Conservation (phyloP, 306 rosid genomes). For the Lathyrus oleraceus region DNA sequence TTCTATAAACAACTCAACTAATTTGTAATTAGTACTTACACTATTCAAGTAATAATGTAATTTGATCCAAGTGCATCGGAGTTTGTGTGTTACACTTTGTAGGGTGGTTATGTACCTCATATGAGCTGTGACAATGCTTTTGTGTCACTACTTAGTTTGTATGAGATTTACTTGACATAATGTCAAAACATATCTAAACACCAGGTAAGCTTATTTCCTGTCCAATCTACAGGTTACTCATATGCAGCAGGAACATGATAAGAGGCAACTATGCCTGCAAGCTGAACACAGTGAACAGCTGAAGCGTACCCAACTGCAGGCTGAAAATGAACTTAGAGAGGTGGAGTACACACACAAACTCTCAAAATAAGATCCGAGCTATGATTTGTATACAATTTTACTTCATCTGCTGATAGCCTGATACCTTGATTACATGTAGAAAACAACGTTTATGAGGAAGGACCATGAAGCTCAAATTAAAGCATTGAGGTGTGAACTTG, state of each 20-base stretch:
- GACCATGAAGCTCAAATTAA: conserved; percentile 81
- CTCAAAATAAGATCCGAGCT: conserved; percentile 2
- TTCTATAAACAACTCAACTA: neutral
- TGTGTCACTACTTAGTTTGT: conserved; percentile 12
- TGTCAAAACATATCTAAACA: conserved; percentile 20
- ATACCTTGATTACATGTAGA: conserved; percentile 47
- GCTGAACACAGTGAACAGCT: conserved; percentile 64
- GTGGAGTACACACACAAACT: conserved; percentile 33
- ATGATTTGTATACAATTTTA: conserved; percentile 10
- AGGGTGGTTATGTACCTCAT: conserved; percentile 8
- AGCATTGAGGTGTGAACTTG: conserved; percentile 76
- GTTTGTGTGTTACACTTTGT: conserved; percentile 17
- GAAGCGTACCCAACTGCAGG: conserved; percentile 58
- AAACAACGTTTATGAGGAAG: conserved; percentile 57
- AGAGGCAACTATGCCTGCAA: conserved; percentile 54
- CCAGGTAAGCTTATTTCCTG: conserved; percentile 31
- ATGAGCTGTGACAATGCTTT: conserved; percentile 1
- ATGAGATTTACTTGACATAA: conserved; percentile 18
- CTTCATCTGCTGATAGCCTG: conserved; percentile 28
- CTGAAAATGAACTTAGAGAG: conserved; percentile 85
- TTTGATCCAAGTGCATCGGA: conserved; percentile 11
- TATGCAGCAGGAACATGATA: conserved; percentile 66
- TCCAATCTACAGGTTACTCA: conserved; percentile 58
- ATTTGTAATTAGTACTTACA: conserved; percentile 13
- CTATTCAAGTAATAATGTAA: neutral